Evolutionary conservation across 371 early-diverging fungal species (phyloP), one percentile per base, ranked within the genome.

Genomic region (Vairimorpha necatrix): DNA sequence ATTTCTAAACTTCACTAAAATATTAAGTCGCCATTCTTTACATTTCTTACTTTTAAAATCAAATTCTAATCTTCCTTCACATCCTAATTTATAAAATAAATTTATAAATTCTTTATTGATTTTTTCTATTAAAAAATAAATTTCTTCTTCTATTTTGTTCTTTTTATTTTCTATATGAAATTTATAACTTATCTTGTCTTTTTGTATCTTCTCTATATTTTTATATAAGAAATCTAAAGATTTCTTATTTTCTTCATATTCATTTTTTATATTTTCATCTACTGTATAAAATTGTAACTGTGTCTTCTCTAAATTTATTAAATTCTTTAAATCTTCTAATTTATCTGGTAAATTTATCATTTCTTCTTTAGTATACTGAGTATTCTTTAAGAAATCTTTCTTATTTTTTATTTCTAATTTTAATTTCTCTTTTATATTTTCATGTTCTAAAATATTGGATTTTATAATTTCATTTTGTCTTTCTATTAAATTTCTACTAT

Each of bases 11-110:
- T 80, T 82, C 28, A 86, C 87, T 28, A 82, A 67, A 70, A 99
- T 94, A 70, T 94, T 91, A 60, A 97, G 89, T 50, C 93, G 92
- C 97, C 97, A 98, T 78, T 89, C 88, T 75, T 89, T 89, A 83
- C 89, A 93, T 77, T 92, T 91, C 34, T 90, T 90, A 38, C 89
- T 85, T 47, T 87, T 86, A 14, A 82, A 24, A 54, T 60, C 56
- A 54, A 82, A 69, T 63, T 74, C 33, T 18, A 82, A 54, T 66
- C 68, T 73, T 26, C 82, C 82, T 39, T 78, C 77, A 39, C 67
- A 76, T 2, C 48, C 56, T 16, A 72, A 0, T 72, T 67, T 73
- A 48, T 33, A 68, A 62, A 80, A 84, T 24, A 79, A 68, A 38
- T 56, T 18, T 47, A 11, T 0, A 71, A 82, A 82, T 53, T 67